These are phyloP conservation scores for Dothideomycetes sp. DNA, from an alignment of 2,329 filamentous ascomycete species.

Conservation along the genomic window DNA sequence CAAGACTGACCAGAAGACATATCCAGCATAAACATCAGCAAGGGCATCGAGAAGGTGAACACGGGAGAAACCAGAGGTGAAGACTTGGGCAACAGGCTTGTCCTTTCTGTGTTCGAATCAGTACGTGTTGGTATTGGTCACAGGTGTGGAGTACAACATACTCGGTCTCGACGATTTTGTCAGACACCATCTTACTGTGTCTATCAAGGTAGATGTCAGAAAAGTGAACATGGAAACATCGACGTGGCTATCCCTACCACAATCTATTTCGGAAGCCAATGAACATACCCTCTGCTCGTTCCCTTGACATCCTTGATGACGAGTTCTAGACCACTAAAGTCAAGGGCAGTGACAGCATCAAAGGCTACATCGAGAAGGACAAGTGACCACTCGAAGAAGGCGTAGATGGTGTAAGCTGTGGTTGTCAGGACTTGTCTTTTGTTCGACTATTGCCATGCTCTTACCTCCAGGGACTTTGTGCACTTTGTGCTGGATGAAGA, in stretches of 20 bases:
- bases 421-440: slow-evolving; percentile 36
- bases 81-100: slow-evolving; percentile 58
- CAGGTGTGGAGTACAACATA: no score
- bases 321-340: slow-evolving; percentile 83
- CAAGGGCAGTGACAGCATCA: slow-evolving; percentile 84
- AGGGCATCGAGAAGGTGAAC: slow-evolving; percentile 64
- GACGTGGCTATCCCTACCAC: slow-evolving; percentile 10
- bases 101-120: slow-evolving; percentile 49
- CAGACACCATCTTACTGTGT: slow-evolving; percentile 33
- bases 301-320: slow-evolving; percentile 82
- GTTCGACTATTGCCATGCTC: background rate
- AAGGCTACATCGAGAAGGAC: slow-evolving; percentile 94
- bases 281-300: slow-evolving; percentile 94
- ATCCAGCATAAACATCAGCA: slow-evolving; percentile 88
- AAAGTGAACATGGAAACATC: background rate
- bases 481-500: slow-evolving; percentile 97
- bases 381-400: slow-evolving; percentile 95
- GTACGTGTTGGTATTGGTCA: slow-evolving; percentile 19
- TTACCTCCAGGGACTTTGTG: slow-evolving; percentile 81
- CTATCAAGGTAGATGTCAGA: slow-evolving; percentile 26
- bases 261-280: slow-evolving; percentile 81
- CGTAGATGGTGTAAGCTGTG: slow-evolving; percentile 95
- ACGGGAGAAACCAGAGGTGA: slow-evolving; percentile 63
- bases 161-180: slow-evolving; percentile 13
- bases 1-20: slow-evolving; percentile 89